Conservation (phyloP, 208 protist genomes). For the Wallacemonas sp. region DNA sequence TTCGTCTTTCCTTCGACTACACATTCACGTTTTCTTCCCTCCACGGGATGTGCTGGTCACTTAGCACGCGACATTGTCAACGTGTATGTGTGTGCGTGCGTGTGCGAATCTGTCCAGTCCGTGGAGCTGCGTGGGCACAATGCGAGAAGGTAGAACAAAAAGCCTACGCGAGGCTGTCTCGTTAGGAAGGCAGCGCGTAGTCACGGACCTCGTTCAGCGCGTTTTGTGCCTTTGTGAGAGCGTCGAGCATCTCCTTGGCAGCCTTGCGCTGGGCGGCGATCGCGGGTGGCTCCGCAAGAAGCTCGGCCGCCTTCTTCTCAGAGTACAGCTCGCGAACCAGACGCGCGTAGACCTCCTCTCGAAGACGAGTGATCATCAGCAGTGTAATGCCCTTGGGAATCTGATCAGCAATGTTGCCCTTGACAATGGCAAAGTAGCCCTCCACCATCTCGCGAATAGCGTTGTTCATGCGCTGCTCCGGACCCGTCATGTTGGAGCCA, state of each 20-base stretch:
- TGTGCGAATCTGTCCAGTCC: neutral
- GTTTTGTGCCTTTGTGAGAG: constrained; percentile 82
- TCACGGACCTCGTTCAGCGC: constrained; percentile 84
- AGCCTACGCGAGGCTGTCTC: neutral
- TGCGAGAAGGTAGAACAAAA: constrained; percentile 2
- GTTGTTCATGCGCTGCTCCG: constrained; percentile 82
- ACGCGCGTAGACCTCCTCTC: constrained; percentile 92
- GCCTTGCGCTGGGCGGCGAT: constrained; percentile 88
- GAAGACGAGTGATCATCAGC: constrained; percentile 95
- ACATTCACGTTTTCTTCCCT: no score
- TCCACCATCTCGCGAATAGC: constrained; percentile 89
- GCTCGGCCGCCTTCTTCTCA: constrained; percentile 89
- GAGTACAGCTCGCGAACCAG: constrained; percentile 95
- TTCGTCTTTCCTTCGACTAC: no score
- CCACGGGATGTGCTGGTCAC: no score
- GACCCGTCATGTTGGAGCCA: constrained; percentile 59
- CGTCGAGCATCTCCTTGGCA: constrained; percentile 87
- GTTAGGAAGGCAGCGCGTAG: constrained; percentile 39
- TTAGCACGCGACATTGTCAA: neutral
- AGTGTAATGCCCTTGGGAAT: constrained; percentile 98
- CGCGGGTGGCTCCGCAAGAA: constrained; percentile 92
- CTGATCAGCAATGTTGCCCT: constrained; percentile 92
- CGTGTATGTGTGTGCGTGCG: neutral
- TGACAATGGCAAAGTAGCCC: constrained; percentile 92
- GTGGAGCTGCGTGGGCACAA: neutral